A percentile compares a stretch with the other conserved stretches of the same genome.
Evolutionary conservation across 768 basidiomycete genomes (phyloP).

Genomic region (Suillus subalutaceus): DNA sequence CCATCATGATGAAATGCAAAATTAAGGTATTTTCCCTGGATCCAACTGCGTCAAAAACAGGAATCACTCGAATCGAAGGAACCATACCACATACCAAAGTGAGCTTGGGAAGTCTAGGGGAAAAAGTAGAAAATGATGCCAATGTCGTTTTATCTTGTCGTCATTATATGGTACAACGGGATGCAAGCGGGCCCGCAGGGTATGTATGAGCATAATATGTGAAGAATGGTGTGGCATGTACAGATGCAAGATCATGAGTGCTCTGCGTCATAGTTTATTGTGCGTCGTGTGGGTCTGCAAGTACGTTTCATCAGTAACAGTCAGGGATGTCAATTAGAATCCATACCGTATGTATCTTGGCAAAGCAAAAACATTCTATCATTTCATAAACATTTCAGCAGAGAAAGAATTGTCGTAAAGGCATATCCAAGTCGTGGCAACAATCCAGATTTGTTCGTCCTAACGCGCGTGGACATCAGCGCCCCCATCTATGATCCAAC

Average conservation of each 20-base stretch:
- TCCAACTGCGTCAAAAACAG: background rate
- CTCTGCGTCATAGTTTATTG: slow-evolving; percentile 3
- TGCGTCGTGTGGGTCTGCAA: slow-evolving; percentile 13
- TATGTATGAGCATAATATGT: slow-evolving; percentile 7
- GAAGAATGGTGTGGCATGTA: slow-evolving; percentile 9
- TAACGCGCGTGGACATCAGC: background rate
- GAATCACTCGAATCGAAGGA: background rate
- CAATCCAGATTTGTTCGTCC: background rate
- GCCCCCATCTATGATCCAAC: slow-evolving; percentile 14
- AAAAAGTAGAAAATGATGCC: background rate
- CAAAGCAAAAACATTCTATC: background rate
- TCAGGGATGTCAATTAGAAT: background rate
- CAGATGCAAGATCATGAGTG: background rate
- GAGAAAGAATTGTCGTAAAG: background rate
- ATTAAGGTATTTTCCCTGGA: background rate
- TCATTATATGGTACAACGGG: slow-evolving; percentile 27
- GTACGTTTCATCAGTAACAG: background rate
- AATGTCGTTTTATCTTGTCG: slow-evolving; percentile 3
- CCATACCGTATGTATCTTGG: slow-evolving; percentile 14
- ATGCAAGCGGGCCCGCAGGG: slow-evolving; percentile 16
- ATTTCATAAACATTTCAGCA: slow-evolving; percentile 2
- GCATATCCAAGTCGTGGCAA: background rate
- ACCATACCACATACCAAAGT: background rate
- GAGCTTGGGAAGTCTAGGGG: background rate
- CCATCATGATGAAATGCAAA: background rate